Evolutionary conservation across 179 eudicot species (phyloP), one percentile per base, ranked within the genome.

Genomic region (Carnegiea gigantea): DNA sequence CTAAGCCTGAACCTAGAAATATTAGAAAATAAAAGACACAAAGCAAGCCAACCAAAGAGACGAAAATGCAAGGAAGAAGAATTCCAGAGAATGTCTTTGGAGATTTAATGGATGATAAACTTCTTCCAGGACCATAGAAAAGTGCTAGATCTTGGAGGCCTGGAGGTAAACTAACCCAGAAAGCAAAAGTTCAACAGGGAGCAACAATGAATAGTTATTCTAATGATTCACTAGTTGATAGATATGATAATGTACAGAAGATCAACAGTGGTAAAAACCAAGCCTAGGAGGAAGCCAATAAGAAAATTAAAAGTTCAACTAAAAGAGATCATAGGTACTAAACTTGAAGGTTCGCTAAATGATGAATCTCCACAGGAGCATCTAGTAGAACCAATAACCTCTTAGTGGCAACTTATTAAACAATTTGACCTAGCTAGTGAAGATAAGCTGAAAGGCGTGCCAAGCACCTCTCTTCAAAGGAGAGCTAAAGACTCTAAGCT

Each of bases 401-500:
- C 83, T 62, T 82, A 70, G 68, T 54, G 82, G 73, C 77, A 49
- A 38, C 36, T 76, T 24, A 75, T 86, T 53, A 86, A 81, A 46
- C 83, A 84, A 70, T 82, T 72, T 24, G 87, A 85, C 48, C 82
- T 86, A 14, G 81, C 62, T 28, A 78, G 76, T 75, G 92, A 90
- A 36, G 90, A 87, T 33, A 92, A 90, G 83, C 28, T 60, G 65
- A 93, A 86, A 48, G 92, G 91, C 10, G 96, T 95, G 76, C 97
- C 98, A 7, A 91, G 95, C 87, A 87, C 93, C 14, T 92, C 97
- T 48, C 90, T 93, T 33, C 86, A 98, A 79, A 94, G 84, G 85
- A 88, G 92, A 84, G 80, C 82, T 68, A 79, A 89, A 38, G 87
- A 87, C 81, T 59, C 81, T 23, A 88, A 89, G 64, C 74, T 88